Percentiles rank a stretch among this genome's conserved stretches.
Evolutionary conservation across 768 basidiomycete genomes (phyloP).

Genomic region (Hydnomerulius pinastri): DNA sequence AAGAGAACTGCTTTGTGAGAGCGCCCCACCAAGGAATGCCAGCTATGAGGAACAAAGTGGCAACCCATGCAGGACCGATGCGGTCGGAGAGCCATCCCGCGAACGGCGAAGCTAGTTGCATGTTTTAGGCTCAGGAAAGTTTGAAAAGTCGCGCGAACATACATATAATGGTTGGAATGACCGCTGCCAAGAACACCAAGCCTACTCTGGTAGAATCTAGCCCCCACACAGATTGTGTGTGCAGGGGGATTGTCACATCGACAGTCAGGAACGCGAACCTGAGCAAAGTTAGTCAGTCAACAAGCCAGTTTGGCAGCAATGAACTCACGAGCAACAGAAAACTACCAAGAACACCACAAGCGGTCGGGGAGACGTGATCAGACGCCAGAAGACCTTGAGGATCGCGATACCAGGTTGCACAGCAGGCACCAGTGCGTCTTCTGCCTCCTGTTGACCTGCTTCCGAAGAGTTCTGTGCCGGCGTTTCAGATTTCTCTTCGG

Average conservation of each 20-base stretch:
- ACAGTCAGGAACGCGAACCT: conserved; percentile 28
- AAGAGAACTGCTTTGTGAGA: conserved; percentile 26
- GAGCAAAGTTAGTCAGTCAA: background rate
- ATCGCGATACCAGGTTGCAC: conserved; percentile 12
- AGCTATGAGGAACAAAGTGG: conserved; percentile 27
- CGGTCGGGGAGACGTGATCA: conserved; percentile 28
- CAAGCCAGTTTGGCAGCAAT: background rate
- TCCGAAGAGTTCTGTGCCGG: conserved; percentile 21
- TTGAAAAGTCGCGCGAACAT: conserved; percentile 21
- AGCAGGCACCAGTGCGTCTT: background rate
- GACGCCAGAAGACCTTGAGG: conserved; percentile 20
- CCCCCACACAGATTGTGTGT: conserved; percentile 34
- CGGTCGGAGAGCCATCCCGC: conserved; percentile 37
- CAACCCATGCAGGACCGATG: conserved; percentile 32
- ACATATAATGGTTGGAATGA: conserved; percentile 40
- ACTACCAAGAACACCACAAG: conserved; percentile 28
- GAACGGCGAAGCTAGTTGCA: conserved; percentile 30
- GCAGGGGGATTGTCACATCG: conserved; percentile 39
- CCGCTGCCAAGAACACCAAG: conserved; percentile 37
- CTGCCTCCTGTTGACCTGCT: conserved; percentile 17
- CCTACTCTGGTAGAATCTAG: conserved; percentile 37
- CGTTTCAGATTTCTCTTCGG: background rate
- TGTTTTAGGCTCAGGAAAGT: background rate
- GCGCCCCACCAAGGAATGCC: conserved; percentile 38
- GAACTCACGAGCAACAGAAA: conserved; percentile 37